Percentiles rank a stretch among this genome's conserved stretches.
Evolutionary conservation across 2,329 filamentous ascomycete genomes (phyloP).

Genomic region (Penicillium expansum): DNA sequence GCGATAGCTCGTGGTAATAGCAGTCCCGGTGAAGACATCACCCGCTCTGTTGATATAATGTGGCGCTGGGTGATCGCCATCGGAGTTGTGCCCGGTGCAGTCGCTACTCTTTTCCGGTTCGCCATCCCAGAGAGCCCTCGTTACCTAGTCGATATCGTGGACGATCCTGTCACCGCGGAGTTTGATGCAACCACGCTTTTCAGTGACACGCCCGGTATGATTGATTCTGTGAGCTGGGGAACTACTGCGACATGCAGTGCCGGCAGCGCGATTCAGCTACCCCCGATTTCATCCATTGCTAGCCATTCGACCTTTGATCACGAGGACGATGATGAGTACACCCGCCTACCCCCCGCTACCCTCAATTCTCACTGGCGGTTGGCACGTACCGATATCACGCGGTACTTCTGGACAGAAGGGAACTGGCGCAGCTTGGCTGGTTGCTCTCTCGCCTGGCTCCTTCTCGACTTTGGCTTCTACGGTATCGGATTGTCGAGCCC

Average conservation of each 20-base stretch:
- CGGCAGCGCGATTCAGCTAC: slow-evolving; percentile 21
- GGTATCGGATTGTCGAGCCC: slow-evolving; percentile 51
- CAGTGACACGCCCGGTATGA: slow-evolving; percentile 35
- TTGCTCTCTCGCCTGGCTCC: slow-evolving; percentile 54
- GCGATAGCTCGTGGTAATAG: slow-evolving; percentile 26
- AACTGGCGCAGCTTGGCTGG: slow-evolving; percentile 45
- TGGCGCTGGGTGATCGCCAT: slow-evolving; percentile 68
- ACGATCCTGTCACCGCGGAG: slow-evolving; percentile 58
- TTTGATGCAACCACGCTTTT: slow-evolving; percentile 61
- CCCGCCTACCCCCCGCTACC: slow-evolving; percentile 34
- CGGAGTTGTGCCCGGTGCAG: slow-evolving; percentile 60
- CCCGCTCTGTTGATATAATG: slow-evolving; percentile 55
- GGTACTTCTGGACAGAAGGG: slow-evolving; percentile 44
- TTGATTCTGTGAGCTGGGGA: slow-evolving; percentile 30
- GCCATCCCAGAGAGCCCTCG: slow-evolving; percentile 65
- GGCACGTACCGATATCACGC: slow-evolving; percentile 37
- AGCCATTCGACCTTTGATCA: slow-evolving; percentile 24
- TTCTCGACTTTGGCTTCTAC: slow-evolving; percentile 59
- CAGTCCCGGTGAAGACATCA: slow-evolving; percentile 27
- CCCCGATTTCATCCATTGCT: slow-evolving; percentile 27
- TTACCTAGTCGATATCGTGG: slow-evolving; percentile 64
- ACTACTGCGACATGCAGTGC: slow-evolving; percentile 16
- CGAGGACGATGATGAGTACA: slow-evolving; percentile 23
- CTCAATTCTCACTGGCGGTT: slow-evolving; percentile 44
- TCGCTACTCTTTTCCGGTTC: slow-evolving; percentile 65